phyloP scores from a whole-genome alignment of 2,329 filamentous ascomycete genomes.

The Xylaria polymorpha region DNA sequence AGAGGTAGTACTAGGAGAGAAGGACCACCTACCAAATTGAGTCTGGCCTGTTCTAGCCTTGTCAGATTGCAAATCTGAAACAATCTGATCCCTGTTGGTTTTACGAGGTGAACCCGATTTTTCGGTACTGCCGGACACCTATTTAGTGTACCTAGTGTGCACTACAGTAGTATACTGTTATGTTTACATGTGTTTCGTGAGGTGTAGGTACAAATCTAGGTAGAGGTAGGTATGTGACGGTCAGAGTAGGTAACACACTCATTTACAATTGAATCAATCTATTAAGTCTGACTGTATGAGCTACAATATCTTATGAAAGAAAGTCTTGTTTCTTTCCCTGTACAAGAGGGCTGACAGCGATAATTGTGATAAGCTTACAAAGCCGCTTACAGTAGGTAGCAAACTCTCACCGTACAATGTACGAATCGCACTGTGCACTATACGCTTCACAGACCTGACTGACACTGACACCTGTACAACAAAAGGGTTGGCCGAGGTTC shows the following conservation, averaged over 20 bases:
- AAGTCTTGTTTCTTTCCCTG: background rate
- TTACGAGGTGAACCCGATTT: conserved; percentile 15
- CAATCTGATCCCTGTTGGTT: conserved; percentile 19
- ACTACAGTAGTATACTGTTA: too few species aligned
- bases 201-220: too few species aligned
- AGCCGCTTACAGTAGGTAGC: background rate
- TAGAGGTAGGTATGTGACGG: background rate
- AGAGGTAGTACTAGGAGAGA: too few species aligned
- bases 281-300: background rate
- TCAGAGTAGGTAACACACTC: background rate
- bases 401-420: background rate
- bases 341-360: background rate
- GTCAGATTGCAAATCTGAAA: conserved; percentile 26
- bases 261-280: background rate
- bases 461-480: background rate
- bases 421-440: background rate
- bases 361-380: background rate
- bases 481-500: conserved; percentile 1
- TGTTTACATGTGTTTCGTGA: too few species aligned
- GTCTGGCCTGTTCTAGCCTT: conserved; percentile 14
- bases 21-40: conserved; percentile 12
- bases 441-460: too few species aligned
- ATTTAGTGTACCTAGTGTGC: background rate
- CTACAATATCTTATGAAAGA: too few species aligned
- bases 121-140: conserved; percentile 15